Conservation (phyloP, 2,329 filamentous ascomycete genomes). For the Cephalotrichum gorgonifer region DNA sequence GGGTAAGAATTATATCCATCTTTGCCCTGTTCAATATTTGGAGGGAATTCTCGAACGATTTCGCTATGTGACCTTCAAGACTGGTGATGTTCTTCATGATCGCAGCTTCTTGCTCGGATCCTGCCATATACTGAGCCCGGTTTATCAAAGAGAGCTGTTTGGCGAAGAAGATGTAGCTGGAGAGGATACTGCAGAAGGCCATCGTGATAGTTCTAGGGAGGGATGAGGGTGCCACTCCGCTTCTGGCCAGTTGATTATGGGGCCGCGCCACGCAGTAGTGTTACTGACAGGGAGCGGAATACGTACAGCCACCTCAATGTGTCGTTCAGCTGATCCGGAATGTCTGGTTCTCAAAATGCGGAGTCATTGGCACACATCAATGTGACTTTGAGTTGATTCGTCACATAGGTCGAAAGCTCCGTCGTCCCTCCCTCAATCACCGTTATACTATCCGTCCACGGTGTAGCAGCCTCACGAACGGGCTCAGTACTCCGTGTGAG, state of each 20-base stretch:
- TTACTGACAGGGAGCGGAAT: neutral
- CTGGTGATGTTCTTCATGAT: neutral
- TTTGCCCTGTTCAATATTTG: neutral
- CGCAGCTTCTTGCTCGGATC: neutral
- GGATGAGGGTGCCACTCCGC: neutral
- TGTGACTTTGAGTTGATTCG: no score
- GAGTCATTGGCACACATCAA: no score
- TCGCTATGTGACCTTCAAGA: neutral
- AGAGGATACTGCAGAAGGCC: neutral
- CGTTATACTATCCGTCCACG: no score
- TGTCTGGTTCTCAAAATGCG: no score
- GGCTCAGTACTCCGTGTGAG: no score
- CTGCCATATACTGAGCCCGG: neutral
- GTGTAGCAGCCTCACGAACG: no score
- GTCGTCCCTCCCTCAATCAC: no score
- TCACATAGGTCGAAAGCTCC: no score
- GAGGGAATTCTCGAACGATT: neutral
- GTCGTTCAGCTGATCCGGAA: no score
- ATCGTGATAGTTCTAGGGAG: neutral
- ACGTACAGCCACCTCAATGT: no score
- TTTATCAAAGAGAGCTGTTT: neutral
- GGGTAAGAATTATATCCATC: constrained; percentile 10
- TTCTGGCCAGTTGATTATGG: neutral
- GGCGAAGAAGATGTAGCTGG: neutral
- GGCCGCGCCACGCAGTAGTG: neutral